Evolutionary conservation across 75 land plant species (phyloP).

Genomic region (Cunninghamia lanceolata): DNA sequence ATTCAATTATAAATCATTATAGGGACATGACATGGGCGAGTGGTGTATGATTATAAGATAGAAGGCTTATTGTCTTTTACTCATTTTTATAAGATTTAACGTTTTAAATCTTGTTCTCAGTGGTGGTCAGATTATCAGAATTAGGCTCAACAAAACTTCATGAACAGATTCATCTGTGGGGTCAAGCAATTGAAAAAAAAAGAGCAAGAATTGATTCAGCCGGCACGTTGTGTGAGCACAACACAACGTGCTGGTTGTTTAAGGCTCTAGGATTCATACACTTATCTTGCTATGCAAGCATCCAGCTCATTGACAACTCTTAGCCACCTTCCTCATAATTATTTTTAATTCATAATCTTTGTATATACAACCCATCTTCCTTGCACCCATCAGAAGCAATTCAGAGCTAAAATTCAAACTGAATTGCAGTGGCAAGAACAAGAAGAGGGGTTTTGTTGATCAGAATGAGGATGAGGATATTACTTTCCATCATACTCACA

Average conservation of each 20-base stretch:
- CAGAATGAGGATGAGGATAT: background rate
- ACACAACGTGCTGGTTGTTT: too few relatives aligned
- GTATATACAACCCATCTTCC: background rate
- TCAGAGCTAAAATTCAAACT: background rate
- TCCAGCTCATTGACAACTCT: constrained; percentile 1
- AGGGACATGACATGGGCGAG: too few relatives aligned
- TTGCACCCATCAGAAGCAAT: background rate
- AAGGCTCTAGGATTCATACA: background rate
- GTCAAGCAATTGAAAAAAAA: too few relatives aligned
- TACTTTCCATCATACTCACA: background rate
- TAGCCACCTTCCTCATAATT: background rate
- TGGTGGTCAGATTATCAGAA: background rate
- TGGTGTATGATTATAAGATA: too few relatives aligned
- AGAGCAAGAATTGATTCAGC: background rate
- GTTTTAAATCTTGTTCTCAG: background rate
- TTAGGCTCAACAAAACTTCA: background rate
- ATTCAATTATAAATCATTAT: too few relatives aligned
- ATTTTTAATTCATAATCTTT: background rate
- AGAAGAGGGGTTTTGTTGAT: background rate
- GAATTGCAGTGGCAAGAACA: background rate
- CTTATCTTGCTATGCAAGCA: background rate
- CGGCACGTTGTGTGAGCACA: too few relatives aligned
- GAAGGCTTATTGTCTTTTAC: too few relatives aligned
- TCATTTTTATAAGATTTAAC: background rate
- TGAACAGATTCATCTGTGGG: too few relatives aligned